Evolutionary conservation across 176 grass and related monocot species (phyloP).

Genomic region (Eremochloa ophiuroides): DNA sequence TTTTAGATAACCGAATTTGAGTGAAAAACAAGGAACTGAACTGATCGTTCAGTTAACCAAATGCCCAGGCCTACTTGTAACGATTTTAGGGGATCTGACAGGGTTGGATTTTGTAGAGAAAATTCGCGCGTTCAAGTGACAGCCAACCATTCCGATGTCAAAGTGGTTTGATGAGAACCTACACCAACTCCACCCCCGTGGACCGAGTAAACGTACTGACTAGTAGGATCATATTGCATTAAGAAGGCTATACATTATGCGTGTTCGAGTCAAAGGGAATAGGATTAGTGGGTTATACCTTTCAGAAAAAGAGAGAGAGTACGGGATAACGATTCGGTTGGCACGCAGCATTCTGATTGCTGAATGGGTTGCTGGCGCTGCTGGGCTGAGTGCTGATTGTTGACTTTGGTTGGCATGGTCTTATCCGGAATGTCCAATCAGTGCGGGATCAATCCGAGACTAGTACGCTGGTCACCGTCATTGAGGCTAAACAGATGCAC

Average conservation of each 20-base stretch:
- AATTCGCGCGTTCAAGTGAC: neutral
- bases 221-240: no score
- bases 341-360: no score
- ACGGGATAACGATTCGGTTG: no score
- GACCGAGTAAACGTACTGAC: neutral
- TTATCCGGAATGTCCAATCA: slow-evolving; percentile 4
- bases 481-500: no score
- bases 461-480: neutral
- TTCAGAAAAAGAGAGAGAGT: neutral
- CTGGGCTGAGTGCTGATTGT: neutral
- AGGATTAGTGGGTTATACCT: no score
- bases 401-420: neutral
- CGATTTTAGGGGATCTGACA: no score
- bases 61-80: no score
- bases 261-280: no score
- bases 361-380: neutral
- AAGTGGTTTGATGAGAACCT: neutral
- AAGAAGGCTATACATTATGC: no score
- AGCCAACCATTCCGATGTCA: neutral
- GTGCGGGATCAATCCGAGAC: neutral
- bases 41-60: no score
- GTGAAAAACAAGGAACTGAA: no score
- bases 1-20: no score
- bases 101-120: neutral
- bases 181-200: neutral